A percentile compares a stretch with the other conserved stretches of the same genome.
phyloP scores from a whole-genome alignment of 495 filamentous ascomycete species.

The Platismatia glauca region DNA sequence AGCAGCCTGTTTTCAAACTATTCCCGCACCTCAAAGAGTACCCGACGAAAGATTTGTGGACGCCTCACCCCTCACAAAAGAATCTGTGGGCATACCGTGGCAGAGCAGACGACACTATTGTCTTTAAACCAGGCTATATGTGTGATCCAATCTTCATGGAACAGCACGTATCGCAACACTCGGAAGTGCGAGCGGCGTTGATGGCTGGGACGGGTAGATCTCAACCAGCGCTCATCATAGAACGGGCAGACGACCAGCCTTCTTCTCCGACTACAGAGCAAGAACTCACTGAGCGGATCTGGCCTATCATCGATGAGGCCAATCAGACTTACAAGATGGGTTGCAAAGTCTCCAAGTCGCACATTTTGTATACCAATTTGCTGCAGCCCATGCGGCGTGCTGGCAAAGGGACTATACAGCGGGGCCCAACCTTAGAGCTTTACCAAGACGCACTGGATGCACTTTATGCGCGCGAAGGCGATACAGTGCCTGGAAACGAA shows the following conservation, averaged over 20 bases:
- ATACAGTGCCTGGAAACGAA: neutral
- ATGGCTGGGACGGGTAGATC: constrained; percentile 32
- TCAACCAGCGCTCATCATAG: constrained; percentile 32
- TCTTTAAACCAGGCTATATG: constrained; percentile 36
- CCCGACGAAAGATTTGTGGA: constrained; percentile 47
- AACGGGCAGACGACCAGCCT: constrained; percentile 14
- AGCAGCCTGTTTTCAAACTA: constrained; percentile 43
- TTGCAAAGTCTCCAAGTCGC: neutral
- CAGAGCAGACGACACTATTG: constrained; percentile 35
- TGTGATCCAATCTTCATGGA: constrained; percentile 36
- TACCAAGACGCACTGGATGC: neutral
- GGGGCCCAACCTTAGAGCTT: neutral
- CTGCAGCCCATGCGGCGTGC: neutral
- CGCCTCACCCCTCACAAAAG: constrained; percentile 27
- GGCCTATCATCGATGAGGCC: constrained; percentile 41
- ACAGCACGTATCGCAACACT: constrained; percentile 24
- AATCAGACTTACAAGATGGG: constrained; percentile 25
- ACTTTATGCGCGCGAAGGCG: neutral
- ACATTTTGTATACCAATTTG: neutral
- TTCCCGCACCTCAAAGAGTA: constrained; percentile 48
- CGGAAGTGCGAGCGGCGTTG: constrained; percentile 27
- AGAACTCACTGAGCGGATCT: constrained; percentile 30
- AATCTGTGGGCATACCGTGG: constrained; percentile 29
- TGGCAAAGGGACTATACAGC: neutral
- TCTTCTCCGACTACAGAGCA: constrained; percentile 8